Base-by-base conservation (phyloP, 2,329 filamentous ascomycete species). In the Alternaria novae-zelandiae region DNA sequence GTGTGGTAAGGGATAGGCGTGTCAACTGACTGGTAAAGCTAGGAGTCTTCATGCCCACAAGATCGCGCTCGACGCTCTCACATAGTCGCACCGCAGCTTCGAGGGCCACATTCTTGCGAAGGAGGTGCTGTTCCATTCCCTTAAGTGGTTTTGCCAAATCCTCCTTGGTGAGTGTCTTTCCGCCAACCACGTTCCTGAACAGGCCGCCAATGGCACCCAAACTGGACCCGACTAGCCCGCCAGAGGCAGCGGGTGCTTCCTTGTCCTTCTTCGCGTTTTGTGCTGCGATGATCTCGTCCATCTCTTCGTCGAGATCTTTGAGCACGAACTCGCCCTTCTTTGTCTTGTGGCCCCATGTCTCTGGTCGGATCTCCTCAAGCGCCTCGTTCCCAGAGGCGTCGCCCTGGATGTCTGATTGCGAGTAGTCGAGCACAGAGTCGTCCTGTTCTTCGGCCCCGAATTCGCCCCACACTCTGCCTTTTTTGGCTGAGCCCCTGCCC, bases 41-140 rank as follows among this genome's bases (percentile, higher is more conserved):
- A 46, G 89, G 92, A 0, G 96, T 99, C 83, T 95, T 97, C 70
- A 94, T 90, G 26, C 96, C 94, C 17, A 97, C 82, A 25, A 99
- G 85, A 77, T 97, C 94, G 73, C 91, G 90, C 79, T 97, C 92
- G 7, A 99, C 95, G 55, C 93, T 93, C 66, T 96, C 90, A 78
- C 95, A 97, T 45, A 99, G 84, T 57, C 96, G 91, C 30, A 97
- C 87, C 2, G 95, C 96, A 15, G 96, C 96, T 83, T 98, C 96
- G 57, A 93, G 91, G 0, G 96, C 96, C 26, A 99, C 94, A 74
- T 99, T 99, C 85, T 99, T 99, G 82, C 91, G 90, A 63, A 99
- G 82, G 7, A 99, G 85, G 79, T 98, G 95, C 61, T 97, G 93
- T 78, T 97, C 93, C 93, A 99, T 97, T 30, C 91, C 92, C 81